These are phyloP conservation scores for Penicillium salamii DNA, from an alignment of 495 filamentous ascomycete species.

Conservation along the genomic window DNA sequence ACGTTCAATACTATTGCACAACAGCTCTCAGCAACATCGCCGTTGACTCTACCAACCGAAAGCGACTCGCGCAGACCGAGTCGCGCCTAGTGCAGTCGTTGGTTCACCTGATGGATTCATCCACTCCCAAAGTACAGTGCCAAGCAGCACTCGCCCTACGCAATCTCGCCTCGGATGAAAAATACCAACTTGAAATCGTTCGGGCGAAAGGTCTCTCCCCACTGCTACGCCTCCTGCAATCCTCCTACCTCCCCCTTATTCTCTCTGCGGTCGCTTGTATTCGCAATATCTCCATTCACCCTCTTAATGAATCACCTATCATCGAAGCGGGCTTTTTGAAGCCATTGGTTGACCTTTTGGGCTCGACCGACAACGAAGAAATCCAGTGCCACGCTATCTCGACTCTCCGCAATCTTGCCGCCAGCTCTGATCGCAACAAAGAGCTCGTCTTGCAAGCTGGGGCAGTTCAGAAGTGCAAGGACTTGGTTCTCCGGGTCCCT, in stretches of 20 bases:
- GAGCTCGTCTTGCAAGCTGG: conserved; percentile 93
- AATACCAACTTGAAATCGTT: conserved; percentile 97
- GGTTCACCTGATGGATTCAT: conserved; percentile 94
- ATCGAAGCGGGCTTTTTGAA: conserved; percentile 96
- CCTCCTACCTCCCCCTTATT: conserved; percentile 91
- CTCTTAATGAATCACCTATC: conserved; percentile 98
- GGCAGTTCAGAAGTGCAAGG: conserved; percentile 97
- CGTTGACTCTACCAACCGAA: conserved; percentile 86
- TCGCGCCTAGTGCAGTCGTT: conserved; percentile 86
- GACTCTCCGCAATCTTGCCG: conserved; percentile 90
- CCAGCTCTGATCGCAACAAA: conserved; percentile 96
- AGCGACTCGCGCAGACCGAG: conserved; percentile 85
- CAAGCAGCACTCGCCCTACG: conserved; percentile 92
- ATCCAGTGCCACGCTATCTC: conserved; percentile 99
- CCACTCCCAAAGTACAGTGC: conserved; percentile 96
- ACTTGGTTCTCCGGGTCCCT: conserved; percentile 89
- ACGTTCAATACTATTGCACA: conserved; percentile 99
- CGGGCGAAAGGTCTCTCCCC: conserved; percentile 79
- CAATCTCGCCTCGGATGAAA: conserved; percentile 96
- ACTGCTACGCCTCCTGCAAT: conserved; percentile 84
- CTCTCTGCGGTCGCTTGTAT: conserved; percentile 97
- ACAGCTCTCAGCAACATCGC: conserved; percentile 98
- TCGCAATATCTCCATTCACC: conserved; percentile 97
- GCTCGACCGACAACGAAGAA: conserved; percentile 95
- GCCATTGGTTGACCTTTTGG: conserved; percentile 88